Conservation (phyloP, 2,329 filamentous ascomycete species). For the Echinosphaeria canescens region DNA sequence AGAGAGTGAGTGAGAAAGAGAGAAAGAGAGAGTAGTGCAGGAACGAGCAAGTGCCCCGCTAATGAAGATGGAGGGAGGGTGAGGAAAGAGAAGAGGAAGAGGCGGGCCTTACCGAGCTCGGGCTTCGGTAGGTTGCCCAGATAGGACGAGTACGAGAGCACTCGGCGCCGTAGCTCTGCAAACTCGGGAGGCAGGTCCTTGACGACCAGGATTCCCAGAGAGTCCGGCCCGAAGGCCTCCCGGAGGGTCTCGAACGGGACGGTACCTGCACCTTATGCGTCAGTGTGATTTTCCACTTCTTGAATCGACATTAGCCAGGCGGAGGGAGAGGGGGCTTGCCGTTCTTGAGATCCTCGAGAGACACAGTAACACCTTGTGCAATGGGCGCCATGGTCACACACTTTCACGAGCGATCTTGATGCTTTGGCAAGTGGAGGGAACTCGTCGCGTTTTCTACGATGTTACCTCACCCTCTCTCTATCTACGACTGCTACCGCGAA, state of each 20-base stretch:
- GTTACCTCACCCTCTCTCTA: no score
- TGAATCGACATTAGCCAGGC: no score
- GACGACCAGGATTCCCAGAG: conserved; percentile 84
- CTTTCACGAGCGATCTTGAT: conserved; percentile 1
- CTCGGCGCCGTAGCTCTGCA: conserved; percentile 41
- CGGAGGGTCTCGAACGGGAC: conserved; percentile 48
- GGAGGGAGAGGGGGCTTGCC: conserved; percentile 16
- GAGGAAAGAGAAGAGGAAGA: background rate
- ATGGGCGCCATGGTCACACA: conserved; percentile 23
- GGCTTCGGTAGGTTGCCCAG: conserved; percentile 57
- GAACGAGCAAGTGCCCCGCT: no score
- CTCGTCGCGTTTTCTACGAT: no score
- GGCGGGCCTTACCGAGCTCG: conserved; percentile 38
- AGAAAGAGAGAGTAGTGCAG: no score
- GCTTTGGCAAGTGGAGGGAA: no score
- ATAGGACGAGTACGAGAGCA: conserved; percentile 76
- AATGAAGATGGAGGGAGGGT: no score
- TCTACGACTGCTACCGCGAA: no score
- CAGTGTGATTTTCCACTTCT: no score
- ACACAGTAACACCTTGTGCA: conserved; percentile 36
- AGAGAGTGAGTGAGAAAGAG: no score
- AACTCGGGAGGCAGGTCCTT: conserved; percentile 63
- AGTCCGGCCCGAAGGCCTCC: conserved; percentile 74
- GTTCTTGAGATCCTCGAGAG: conserved; percentile 34
- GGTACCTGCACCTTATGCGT: conserved; percentile 22